These are phyloP conservation scores for Rhizopogon vesiculosus DNA, from an alignment of 768 basidiomycete species.

Conservation along the genomic window DNA sequence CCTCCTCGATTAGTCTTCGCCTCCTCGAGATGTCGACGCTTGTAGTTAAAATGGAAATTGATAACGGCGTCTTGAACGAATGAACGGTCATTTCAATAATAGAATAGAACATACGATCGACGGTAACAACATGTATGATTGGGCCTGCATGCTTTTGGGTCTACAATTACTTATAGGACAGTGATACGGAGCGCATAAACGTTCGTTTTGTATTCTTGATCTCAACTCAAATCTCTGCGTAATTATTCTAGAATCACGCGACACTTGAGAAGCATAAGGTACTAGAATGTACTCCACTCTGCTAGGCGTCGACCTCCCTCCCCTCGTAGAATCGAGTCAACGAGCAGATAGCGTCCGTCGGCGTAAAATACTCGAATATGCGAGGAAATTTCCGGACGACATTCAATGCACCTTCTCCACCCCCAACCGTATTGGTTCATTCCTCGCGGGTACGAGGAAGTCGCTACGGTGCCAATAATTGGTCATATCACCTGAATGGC, in stretches of 20 bases:
- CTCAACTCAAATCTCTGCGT: not conserved
- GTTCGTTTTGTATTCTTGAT: not conserved
- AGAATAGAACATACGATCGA: not conserved
- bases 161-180: not conserved
- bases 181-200: not conserved
- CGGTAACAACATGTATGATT: not conserved
- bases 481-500: not conserved
- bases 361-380: not conserved
- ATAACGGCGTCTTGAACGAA: too few relatives aligned
- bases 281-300: not conserved
- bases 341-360: not conserved
- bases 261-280: not conserved
- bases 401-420: not conserved
- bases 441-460: not conserved
- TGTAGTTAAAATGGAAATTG: too few relatives aligned
- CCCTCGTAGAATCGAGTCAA: not conserved
- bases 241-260: not conserved
- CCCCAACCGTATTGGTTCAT: not conserved
- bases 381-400: not conserved
- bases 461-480: not conserved
- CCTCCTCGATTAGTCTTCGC: too few relatives aligned
- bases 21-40: too few relatives aligned
- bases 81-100: not conserved
- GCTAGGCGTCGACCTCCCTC: not conserved
- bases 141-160: not conserved